Conservation (phyloP, 805 yeast species). For the Spathaspora arborariae region DNA sequence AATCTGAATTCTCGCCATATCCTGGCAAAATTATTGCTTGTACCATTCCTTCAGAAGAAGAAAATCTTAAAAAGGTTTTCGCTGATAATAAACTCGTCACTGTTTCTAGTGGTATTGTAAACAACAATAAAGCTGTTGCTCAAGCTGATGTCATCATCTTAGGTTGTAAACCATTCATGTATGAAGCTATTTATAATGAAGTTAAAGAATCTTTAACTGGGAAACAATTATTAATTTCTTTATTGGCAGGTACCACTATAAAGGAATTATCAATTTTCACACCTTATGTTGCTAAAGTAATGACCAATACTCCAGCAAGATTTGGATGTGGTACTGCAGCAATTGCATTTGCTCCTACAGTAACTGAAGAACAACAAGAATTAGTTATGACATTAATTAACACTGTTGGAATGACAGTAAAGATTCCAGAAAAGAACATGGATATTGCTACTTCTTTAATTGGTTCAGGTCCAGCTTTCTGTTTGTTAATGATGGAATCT, state of each 20-base stretch:
- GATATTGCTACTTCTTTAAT: slow-evolving; percentile 94
- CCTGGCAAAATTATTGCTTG: slow-evolving; percentile 80
- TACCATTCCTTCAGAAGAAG: slow-evolving; percentile 46
- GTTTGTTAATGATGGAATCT: slow-evolving; percentile 83
- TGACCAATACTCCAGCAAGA: slow-evolving; percentile 97
- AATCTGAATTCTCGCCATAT: slow-evolving; percentile 43
- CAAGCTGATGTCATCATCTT: slow-evolving; percentile 69
- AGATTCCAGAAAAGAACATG: slow-evolving; percentile 85
- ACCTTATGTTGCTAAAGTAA: slow-evolving; percentile 74
- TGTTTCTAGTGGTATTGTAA: slow-evolving; percentile 37
- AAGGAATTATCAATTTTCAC: slow-evolving; percentile 55
- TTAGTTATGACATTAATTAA: slow-evolving; percentile 50
- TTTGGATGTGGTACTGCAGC: slow-evolving; percentile 94
- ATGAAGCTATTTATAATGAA: slow-evolving; percentile 53
- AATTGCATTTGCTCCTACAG: slow-evolving; percentile 64
- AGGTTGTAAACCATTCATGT: slow-evolving; percentile 87
- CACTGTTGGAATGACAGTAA: slow-evolving; percentile 65
- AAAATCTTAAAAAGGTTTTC: slow-evolving; percentile 48
- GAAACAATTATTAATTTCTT: slow-evolving; percentile 63
- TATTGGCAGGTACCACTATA: slow-evolving; percentile 92
- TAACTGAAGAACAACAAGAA: slow-evolving; percentile 40
- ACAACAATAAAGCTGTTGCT: slow-evolving; percentile 56
- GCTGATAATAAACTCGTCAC: slow-evolving; percentile 39
- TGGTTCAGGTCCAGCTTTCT: slow-evolving; percentile 97
- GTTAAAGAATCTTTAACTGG: slow-evolving; percentile 45